phyloP scores from a whole-genome alignment of 1,284 basidiomycete genomes.

The Fomitopsis schrenkii region DNA sequence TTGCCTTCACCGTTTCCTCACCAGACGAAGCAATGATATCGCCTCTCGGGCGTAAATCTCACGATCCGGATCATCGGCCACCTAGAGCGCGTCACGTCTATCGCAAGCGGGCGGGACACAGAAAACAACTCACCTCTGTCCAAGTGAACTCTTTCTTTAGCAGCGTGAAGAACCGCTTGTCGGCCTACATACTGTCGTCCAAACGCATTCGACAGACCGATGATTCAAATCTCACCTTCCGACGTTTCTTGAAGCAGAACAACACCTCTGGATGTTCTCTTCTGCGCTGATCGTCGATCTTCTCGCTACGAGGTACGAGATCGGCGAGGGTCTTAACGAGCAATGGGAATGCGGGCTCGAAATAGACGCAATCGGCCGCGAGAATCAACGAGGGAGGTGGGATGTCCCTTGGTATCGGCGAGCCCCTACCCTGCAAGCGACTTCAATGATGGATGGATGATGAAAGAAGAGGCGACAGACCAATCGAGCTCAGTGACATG shows the following conservation, averaged over 20 bases:
- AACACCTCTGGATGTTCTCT: constrained; percentile 56
- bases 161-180: constrained; percentile 84
- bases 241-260: constrained; percentile 92
- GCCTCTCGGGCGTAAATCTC: constrained; percentile 35
- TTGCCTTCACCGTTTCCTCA: constrained; percentile 10
- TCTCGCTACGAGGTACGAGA: constrained; percentile 38
- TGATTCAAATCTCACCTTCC: constrained; percentile 58
- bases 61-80: constrained; percentile 34
- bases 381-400: constrained; percentile 65
- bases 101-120: neutral
- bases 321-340: constrained; percentile 78
- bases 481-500: constrained; percentile 75
- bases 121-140: constrained; percentile 46
- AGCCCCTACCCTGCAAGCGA: constrained; percentile 43
- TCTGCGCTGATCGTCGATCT: constrained; percentile 17
- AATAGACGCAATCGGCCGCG: constrained; percentile 93
- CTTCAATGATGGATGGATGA: constrained; percentile 7
- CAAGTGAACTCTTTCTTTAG: constrained; percentile 84
- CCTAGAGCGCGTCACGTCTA: constrained; percentile 17
- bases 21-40: constrained; percentile 35
- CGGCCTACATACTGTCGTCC: constrained; percentile 52
- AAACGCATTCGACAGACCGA: neutral
- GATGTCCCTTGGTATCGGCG: constrained; percentile 39
- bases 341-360: constrained; percentile 90
- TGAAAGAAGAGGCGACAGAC: constrained; percentile 34